Evolutionary conservation across 139 green algal species (phyloP), one percentile per base, ranked within the genome.

Genomic region (Pleodorina starrii): DNA sequence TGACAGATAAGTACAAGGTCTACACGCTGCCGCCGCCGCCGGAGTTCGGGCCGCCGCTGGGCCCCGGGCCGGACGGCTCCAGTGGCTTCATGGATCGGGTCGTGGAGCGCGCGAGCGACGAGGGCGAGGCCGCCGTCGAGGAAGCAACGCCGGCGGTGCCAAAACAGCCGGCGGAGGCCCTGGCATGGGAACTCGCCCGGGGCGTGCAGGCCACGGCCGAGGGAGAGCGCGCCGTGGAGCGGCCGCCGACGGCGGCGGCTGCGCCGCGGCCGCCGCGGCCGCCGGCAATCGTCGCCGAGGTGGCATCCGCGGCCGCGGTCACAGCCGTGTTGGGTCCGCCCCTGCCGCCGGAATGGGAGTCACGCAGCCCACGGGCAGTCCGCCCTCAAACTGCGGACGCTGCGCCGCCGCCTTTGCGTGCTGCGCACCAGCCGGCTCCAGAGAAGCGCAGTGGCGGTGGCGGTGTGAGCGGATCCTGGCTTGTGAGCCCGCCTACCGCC

Each of bases 1-100:
- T 66, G 3, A 12, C 38, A 89, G 84, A 42, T 60, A 90, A 92
- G 76, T 92, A 88, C 75, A 89, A 92, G 72, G 54, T 93, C 42
- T 50, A 87, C 1, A 10, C 54, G 14, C 85, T 92, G 32, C 88
- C 91, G 23, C 88, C 91, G 14, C 86, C 91, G 0, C 32, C 68
- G 32, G 77, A 91, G 25, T 87, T 48, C 23, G 91, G 91, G 40
- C 91, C 91, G 12, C 91, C 91, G 1, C 57, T 93, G 38, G 48
- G 51, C 35, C 66, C 60, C 69, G 6, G 5, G 68, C 35, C 43
- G 29, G 12, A 63, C 50, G 73, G 68, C 71, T 40, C 60, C 14
- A 38, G 44, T n/a, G 82, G 36, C 60, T 27, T 23, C 59, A 54
- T 80, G 63, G 63, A 73, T 36, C 63, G 32, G 35, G 27, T 73